Evolutionary conservation across 73 alveolate species (phyloP), one percentile per base, ranked within the genome.

Genomic region (Stentor roeselii): DNA sequence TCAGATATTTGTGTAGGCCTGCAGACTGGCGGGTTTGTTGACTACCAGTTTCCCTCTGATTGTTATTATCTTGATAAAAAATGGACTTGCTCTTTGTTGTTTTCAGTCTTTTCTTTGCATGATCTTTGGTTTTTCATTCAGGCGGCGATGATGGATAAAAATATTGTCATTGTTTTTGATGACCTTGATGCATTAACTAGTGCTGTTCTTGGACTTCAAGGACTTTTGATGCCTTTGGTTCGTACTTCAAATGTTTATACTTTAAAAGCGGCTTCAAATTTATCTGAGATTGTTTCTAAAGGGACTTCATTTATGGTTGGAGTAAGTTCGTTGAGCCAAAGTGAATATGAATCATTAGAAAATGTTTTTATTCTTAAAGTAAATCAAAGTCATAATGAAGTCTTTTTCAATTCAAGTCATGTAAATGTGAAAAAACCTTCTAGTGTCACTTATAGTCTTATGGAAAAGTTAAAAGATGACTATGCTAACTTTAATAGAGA

Each of bases 171-270:
- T 41, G 60, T 37, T 21, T 36, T 78, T 35, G 34, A 35, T 36
- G 39, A 76, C 85, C 74, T 76, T 39, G 84, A 41, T 32, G 78
- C 15, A 21, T 30, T 76, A 1, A 76, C 40, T 67, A 67, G 80
- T 2, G 21, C 42, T 67, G 80, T 67, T 32, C 34, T 67, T 11
- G 67, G 67, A 11, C 21, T 50, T 21, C 67, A 50, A 50, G 21
- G 67, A 11, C 21, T 50, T 50, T 11, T 50, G 6, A 50, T 50
- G 67, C 67, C 67, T 50, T 50, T 50, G 21, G 6, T 50, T 11
- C 21, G 67, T 50, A n/a, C n/a, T n/a, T n/a, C n/a, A n/a, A n/a
- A n/a, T n/a, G n/a, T n/a, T n/a, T n/a, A n/a, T n/a, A n/a, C n/a
- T n/a, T n/a, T n/a, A n/a, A n/a, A n/a, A n/a, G n/a, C n/a, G n/a